Conservation (phyloP, 1,284 basidiomycete genomes). For the Apiotrichum gracile region DNA sequence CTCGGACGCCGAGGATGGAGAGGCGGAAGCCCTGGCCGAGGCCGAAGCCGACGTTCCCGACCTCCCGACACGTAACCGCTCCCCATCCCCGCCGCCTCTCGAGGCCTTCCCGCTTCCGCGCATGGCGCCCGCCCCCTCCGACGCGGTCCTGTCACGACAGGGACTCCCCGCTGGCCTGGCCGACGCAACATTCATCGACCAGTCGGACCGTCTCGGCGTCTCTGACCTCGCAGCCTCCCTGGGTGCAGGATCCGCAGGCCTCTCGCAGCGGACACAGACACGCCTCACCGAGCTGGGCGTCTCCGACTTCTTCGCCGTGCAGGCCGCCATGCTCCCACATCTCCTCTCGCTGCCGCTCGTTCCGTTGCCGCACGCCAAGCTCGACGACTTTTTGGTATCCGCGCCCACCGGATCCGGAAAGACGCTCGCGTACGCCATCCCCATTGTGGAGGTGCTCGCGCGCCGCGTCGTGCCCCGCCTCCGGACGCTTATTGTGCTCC, state of each 20-base stretch:
- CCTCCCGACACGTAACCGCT: constrained; percentile 12
- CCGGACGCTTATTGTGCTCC: constrained; percentile 85
- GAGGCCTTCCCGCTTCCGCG: constrained; percentile 63
- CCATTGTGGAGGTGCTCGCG: constrained; percentile 80
- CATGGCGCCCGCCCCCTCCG: constrained; percentile 64
- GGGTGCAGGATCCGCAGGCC: constrained; percentile 44
- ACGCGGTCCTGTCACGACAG: constrained; percentile 62
- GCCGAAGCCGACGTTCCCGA: constrained; percentile 12
- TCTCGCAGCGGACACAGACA: constrained; percentile 59
- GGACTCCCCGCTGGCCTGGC: constrained; percentile 69
- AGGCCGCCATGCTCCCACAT: constrained; percentile 41
- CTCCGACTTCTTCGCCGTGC: constrained; percentile 67
- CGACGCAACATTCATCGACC: constrained; percentile 65
- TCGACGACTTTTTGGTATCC: constrained; percentile 86
- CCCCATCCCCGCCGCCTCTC: constrained; percentile 33
- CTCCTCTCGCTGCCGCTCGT: constrained; percentile 40
- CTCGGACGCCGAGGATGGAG: constrained; percentile 4
- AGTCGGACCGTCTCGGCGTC: constrained; percentile 53
- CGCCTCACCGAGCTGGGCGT: constrained; percentile 70
- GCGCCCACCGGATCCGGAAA: constrained; percentile 97
- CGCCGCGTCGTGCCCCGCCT: constrained; percentile 70
- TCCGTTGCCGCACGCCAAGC: constrained; percentile 65
- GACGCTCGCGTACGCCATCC: constrained; percentile 88
- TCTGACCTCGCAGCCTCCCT: constrained; percentile 47
- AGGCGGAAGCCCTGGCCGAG: constrained; percentile 15